Percentiles rank a stretch among this genome's conserved stretches.
Conservation (phyloP, 208 protist genomes). For the Leishmania gerbilli region DNA sequence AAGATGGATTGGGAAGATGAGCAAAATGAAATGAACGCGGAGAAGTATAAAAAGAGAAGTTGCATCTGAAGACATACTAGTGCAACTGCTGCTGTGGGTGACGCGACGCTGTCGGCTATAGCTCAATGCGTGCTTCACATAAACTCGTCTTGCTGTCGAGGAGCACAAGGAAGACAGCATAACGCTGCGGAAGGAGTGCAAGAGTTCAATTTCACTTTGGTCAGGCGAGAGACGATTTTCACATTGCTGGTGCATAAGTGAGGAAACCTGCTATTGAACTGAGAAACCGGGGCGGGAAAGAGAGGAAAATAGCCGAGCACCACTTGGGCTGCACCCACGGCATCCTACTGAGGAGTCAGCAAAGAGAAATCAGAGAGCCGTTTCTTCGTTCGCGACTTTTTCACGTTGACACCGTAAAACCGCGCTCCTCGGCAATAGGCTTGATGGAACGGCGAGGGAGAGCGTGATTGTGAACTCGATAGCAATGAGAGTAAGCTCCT, state of each 20-base stretch:
- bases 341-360: background rate
- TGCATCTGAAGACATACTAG: background rate
- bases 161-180: background rate
- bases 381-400: background rate
- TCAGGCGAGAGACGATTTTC: background rate
- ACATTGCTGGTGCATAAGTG: background rate
- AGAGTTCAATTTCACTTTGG: background rate
- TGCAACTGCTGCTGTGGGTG: slow-evolving; percentile 1
- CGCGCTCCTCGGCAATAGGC: slow-evolving; percentile 18
- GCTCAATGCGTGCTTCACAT: background rate
- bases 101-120: background rate
- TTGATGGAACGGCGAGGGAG: slow-evolving; percentile 5
- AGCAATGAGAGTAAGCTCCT: slow-evolving; percentile 39
- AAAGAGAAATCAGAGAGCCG: background rate
- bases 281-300: slow-evolving; percentile 4
- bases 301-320: slow-evolving; percentile 2
- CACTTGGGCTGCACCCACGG: background rate
- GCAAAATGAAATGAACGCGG: background rate
- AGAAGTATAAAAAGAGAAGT: background rate
- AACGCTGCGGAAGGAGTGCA: background rate
- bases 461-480: background rate
- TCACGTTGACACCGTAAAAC: slow-evolving; percentile 27
- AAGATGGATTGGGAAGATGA: background rate
- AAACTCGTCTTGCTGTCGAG: background rate
- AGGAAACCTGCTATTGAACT: background rate